Percentiles rank a stretch among this genome's conserved stretches.
Evolutionary conservation across 495 filamentous ascomycete species (phyloP).

Genomic region (Penicillium odoratum): DNA sequence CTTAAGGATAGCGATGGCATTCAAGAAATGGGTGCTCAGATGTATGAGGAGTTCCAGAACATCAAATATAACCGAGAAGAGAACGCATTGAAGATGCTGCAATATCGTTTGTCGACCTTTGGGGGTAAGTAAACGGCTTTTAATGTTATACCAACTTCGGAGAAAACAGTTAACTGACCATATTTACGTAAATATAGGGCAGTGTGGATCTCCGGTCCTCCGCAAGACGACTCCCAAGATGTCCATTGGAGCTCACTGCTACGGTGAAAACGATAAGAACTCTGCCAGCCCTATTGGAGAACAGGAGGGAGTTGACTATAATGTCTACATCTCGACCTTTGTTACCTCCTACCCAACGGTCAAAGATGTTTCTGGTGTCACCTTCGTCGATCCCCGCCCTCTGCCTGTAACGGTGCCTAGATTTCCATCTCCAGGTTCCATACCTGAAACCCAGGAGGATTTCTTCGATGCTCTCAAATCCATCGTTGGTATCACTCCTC

Average conservation of each 20-base stretch:
- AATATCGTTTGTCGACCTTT: background rate
- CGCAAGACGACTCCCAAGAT: background rate
- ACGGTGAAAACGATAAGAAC: background rate
- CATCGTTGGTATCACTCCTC: background rate
- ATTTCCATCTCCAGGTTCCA: background rate
- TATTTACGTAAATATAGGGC: background rate
- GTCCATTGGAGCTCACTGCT: background rate
- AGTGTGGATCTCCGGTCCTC: conserved; percentile 5
- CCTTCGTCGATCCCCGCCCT: background rate
- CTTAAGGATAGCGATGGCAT: background rate
- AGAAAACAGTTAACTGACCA: background rate
- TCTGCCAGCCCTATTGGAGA: conserved; percentile 1
- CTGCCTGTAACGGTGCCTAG: too few relatives aligned
- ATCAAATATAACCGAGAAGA: background rate
- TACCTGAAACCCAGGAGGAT: background rate
- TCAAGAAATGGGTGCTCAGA: conserved; percentile 1
- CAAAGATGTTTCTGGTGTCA: background rate
- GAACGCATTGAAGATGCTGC: background rate
- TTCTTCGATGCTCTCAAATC: conserved; percentile 1
- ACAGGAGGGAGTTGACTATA: background rate
- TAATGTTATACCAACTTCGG: background rate
- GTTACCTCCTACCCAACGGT: background rate
- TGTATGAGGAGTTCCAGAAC: conserved; percentile 1
- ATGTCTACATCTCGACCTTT: background rate
- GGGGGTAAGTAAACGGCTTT: background rate